phyloP scores from a whole-genome alignment of 805 yeast species.

The Yarrowia sp. region DNA sequence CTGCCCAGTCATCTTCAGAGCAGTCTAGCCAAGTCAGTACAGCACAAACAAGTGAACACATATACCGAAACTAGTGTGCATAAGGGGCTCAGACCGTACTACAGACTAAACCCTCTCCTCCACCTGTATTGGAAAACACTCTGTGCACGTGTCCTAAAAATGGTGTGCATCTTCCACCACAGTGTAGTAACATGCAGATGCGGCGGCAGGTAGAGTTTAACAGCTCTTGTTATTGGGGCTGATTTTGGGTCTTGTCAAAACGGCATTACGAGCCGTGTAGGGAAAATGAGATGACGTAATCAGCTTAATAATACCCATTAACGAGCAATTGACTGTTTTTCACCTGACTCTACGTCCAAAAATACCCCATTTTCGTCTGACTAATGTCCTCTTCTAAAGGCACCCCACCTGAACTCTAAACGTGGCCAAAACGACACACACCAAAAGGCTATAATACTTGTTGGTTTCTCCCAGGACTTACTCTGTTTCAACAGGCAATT shows the following conservation, averaged over 20 bases:
- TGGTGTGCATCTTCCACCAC: background rate
- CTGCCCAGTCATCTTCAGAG: too few relatives aligned
- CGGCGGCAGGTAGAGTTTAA: background rate
- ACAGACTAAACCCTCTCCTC: constrained; percentile 8
- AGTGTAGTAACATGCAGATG: background rate
- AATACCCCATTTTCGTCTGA: background rate
- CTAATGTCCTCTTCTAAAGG: background rate
- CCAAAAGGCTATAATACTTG: background rate
- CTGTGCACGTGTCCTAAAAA: background rate
- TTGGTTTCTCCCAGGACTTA: background rate
- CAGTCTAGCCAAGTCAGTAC: too few relatives aligned
- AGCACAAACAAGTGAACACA: too few relatives aligned
- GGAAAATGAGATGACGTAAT: background rate
- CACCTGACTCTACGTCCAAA: background rate
- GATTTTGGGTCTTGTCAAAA: background rate
- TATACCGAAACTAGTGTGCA: too few relatives aligned
- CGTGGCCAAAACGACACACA: constrained; percentile 20
- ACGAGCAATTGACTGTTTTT: background rate
- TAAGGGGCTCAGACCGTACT: too few relatives aligned
- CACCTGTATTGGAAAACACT: background rate
- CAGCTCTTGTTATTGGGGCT: background rate
- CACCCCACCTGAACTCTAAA: constrained; percentile 4
- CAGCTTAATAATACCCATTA: background rate
- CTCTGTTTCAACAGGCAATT: background rate
- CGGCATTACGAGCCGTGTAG: background rate